Evolutionary conservation across 805 yeast species (phyloP), one percentile per base, ranked within the genome.

Genomic region (Candida saitoana): DNA sequence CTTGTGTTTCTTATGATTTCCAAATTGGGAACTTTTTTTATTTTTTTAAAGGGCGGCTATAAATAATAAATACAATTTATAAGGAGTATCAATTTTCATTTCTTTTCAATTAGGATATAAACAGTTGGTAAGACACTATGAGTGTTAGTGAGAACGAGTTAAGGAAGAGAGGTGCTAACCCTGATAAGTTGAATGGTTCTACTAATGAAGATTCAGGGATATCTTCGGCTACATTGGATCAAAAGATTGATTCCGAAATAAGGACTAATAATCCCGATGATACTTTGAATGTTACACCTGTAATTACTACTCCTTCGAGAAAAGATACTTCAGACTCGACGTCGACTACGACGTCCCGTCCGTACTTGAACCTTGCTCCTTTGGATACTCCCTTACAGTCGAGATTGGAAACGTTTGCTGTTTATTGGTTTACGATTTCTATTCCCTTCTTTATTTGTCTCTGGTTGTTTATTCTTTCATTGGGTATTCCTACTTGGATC

Each of bases 341-440:
- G 25, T 7, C 37, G 5, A 3, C 31, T 5, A 7, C 31, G 30
- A 36, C 15, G 27, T 38, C 27, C 9, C 27, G 27, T 11, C 27
- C 27, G 11, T 34, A 52, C 19, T 44, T 69, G 34, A 55, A 70
- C 48, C 63, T 76, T 52, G 84, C 84, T 3, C 87, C 83, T 4
- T 63, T 71, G 39, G 64, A 60, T 14, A 75, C 81, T 2, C 87
- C 91, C 1, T 50, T 76, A 39, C 54, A 62, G 19, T 68, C 82
- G 46, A 63, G 95, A 38, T 53, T 80, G 14, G 83, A 88, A 49
- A 87, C 91, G 0, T 52, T 82, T 3, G 79, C 80, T 1, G 77
- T 87, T 11, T 71, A 86, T 2, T 76, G 87, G 77, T 96, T 88
- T 60, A 76, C 84, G 2, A 70, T 87, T 14, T 74, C 86, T 4